Percentiles rank a stretch among this genome's conserved stretches.
Evolutionary conservation across 768 basidiomycete species (phyloP).

Genomic region (Podaxis mareebaensis): DNA sequence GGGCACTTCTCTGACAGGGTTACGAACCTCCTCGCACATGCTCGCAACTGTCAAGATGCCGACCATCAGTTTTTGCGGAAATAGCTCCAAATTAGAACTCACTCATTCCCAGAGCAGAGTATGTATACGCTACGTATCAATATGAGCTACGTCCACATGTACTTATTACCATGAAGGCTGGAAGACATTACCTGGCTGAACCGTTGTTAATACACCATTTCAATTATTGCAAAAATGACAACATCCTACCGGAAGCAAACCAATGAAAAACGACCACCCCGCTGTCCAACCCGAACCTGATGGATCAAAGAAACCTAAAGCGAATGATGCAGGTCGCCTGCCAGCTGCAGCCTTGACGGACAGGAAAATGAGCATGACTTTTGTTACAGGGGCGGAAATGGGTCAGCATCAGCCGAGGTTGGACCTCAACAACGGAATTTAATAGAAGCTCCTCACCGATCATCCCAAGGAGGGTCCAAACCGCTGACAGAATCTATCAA

Average conservation of each 20-base stretch:
- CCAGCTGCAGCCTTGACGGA: constrained; percentile 59
- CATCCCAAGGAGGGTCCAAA: constrained; percentile 62
- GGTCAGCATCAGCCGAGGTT: not conserved
- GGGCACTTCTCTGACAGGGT: constrained; percentile 56
- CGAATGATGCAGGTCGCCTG: constrained; percentile 54
- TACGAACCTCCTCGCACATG: constrained; percentile 68
- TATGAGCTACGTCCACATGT: not conserved
- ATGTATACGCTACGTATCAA: constrained; percentile 45
- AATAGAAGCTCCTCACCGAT: constrained; percentile 35
- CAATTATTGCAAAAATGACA: constrained; percentile 1
- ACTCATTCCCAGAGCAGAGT: constrained; percentile 66
- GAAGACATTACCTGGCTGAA: constrained; percentile 32
- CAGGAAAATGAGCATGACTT: constrained; percentile 57
- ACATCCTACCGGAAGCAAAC: constrained; percentile 51
- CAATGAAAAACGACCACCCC: constrained; percentile 72
- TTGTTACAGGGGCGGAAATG: not conserved
- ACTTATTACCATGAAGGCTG: not conserved
- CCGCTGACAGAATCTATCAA: constrained; percentile 53
- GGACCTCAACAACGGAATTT: not conserved
- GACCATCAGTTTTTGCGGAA: not conserved
- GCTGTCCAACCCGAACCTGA: constrained; percentile 68
- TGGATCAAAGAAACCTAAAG: constrained; percentile 58
- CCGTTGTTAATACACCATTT: constrained; percentile 3
- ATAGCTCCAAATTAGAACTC: constrained; percentile 13
- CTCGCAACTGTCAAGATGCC: constrained; percentile 45